Conservation (phyloP, 306 rosid genomes). For the Arachis stenosperma region DNA sequence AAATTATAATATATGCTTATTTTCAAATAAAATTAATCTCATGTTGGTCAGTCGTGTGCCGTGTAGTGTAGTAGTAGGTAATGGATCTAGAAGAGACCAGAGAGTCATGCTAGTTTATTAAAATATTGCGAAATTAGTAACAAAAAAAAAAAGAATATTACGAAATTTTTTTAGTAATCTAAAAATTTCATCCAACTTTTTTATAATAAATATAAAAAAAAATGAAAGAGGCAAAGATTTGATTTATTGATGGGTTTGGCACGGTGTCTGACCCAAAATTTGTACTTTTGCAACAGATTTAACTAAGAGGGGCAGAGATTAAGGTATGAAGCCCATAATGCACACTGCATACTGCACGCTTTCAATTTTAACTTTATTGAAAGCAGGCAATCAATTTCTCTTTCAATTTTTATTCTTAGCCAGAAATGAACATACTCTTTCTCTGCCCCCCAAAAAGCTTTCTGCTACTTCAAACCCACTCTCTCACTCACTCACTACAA, state of each 20-base stretch:
- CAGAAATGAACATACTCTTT: not conserved
- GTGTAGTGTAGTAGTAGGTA: not conserved
- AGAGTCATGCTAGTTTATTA: not conserved
- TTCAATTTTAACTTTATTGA: not conserved
- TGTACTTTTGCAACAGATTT: not conserved
- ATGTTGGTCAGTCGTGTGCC: not conserved
- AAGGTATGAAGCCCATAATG: not conserved
- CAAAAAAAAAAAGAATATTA: too few relatives aligned
- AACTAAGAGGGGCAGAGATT: not conserved
- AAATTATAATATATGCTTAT: too few relatives aligned
- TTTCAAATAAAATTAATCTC: not conserved
- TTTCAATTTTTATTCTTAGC: not conserved
- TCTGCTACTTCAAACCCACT: not conserved
- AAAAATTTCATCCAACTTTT: too few relatives aligned
- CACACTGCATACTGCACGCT: slow-evolving; percentile 1
- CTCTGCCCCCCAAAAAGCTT: not conserved
- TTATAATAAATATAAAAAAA: too few relatives aligned
- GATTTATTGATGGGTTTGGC: too few relatives aligned
- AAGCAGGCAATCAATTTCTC: not conserved
- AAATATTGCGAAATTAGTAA: not conserved
- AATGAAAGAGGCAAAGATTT: too few relatives aligned
- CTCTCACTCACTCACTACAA: too few relatives aligned
- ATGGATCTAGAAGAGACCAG: slow-evolving; percentile 1
- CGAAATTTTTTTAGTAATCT: too few relatives aligned
- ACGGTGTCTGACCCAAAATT: not conserved